A percentile compares a stretch with the other conserved stretches of the same genome.
Conservation (phyloP, 306 rosid species). For the Acacia melanoxylon region DNA sequence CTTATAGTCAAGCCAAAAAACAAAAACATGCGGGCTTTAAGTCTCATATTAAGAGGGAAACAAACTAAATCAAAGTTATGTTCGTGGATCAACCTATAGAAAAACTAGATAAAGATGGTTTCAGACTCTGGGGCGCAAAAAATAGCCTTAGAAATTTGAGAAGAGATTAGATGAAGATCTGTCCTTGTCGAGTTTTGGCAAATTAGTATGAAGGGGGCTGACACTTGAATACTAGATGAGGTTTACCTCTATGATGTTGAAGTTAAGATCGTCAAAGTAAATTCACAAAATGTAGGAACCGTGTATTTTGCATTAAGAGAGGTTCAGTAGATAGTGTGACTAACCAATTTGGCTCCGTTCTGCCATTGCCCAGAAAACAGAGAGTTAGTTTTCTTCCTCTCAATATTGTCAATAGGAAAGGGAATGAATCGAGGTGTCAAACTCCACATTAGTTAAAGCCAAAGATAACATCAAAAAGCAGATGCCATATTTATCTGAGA, state of each 20-base stretch:
- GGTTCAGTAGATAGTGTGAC: neutral
- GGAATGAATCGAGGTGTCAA: neutral
- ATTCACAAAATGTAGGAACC: neutral
- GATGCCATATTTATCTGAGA: neutral
- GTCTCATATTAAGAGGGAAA: neutral
- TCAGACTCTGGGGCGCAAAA: neutral
- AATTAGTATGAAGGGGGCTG: neutral
- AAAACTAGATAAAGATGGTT: neutral
- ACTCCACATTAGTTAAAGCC: neutral
- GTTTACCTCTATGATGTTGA: neutral
- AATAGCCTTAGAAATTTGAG: neutral
- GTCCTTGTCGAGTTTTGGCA: neutral
- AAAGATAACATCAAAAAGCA: neutral
- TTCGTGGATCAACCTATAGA: neutral
- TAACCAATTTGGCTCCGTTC: slow-evolving; percentile 9
- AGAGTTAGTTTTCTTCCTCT: neutral
- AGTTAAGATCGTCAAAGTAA: neutral
- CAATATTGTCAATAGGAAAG: neutral
- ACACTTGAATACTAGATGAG: neutral
- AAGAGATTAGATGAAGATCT: neutral
- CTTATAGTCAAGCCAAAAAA: neutral
- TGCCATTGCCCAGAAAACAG: neutral
- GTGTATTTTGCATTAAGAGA: neutral
- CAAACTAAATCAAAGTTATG: neutral
- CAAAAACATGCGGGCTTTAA: neutral